Percentiles rank a stretch among this genome's conserved stretches.
phyloP scores from a whole-genome alignment of 2,329 filamentous ascomycete genomes.

The Sclerotinia trifoliorum region DNA sequence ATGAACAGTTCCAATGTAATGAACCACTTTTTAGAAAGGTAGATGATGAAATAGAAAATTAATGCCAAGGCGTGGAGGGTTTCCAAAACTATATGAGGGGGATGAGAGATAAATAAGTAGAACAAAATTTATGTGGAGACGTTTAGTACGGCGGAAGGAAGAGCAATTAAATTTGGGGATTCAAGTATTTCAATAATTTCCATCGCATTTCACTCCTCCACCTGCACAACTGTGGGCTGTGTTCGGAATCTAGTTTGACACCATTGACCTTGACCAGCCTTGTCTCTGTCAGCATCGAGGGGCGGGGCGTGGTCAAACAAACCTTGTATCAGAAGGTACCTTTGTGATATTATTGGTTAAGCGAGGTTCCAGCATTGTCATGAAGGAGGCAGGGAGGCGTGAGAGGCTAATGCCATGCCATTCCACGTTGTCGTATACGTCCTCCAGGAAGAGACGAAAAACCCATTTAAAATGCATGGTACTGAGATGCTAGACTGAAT shows the following conservation, averaged over 20 bases:
- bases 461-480: neutral
- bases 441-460: neutral
- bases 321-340: conserved; percentile 17
- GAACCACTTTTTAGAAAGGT: conserved; percentile 2
- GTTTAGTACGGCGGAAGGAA: neutral
- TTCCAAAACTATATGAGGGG: neutral
- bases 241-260: too few species aligned
- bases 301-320: conserved; percentile 19
- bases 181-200: conserved; percentile 7
- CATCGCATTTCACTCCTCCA: neutral
- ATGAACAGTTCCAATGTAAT: conserved; percentile 5
- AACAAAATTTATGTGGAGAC: neutral
- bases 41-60: conserved; percentile 14
- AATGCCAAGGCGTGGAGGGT: conserved; percentile 19
- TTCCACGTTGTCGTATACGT: neutral
- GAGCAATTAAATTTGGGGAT: neutral
- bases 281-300: conserved; percentile 14
- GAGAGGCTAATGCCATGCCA: conserved; percentile 6
- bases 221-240: neutral
- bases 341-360: neutral
- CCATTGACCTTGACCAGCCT: neutral
- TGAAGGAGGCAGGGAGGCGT: conserved; percentile 15
- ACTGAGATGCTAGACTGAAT: neutral
- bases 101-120: conserved; percentile 12
- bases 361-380: neutral